A percentile compares a stretch with the other conserved stretches of the same genome.
phyloP scores from a whole-genome alignment of 2,329 filamentous ascomycete species.

The Botrytis fragariae region DNA sequence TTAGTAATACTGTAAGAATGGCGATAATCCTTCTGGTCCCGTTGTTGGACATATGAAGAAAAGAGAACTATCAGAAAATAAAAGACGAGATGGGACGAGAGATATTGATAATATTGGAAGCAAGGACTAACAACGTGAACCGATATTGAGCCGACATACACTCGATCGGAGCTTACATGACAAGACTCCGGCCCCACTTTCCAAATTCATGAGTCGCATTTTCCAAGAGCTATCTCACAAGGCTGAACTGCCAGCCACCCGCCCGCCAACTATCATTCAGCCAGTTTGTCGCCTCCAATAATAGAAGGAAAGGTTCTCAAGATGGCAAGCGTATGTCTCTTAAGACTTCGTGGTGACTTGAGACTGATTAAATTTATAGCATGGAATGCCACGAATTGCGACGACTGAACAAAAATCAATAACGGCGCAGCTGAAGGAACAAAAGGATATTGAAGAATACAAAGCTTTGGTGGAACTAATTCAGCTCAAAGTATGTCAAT shows the following conservation, averaged over 20 bases:
- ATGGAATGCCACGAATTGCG: constrained; percentile 74
- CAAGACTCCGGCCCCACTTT: constrained; percentile 21
- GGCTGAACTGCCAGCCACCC: not conserved
- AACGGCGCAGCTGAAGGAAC: constrained; percentile 68
- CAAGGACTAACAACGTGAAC: constrained; percentile 5
- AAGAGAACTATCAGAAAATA: constrained; percentile 16
- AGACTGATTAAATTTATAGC: constrained; percentile 52
- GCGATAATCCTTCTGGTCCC: constrained; percentile 25
- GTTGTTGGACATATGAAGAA: constrained; percentile 17
- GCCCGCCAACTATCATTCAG: not conserved
- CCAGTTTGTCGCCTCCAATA: not conserved
- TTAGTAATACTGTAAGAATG: constrained; percentile 29
- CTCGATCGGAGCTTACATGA: constrained; percentile 22
- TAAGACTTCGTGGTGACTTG: not conserved
- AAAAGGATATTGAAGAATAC: constrained; percentile 74
- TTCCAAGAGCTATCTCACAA: constrained; percentile 9
- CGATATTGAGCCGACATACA: not conserved
- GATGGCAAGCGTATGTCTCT: constrained; percentile 41
- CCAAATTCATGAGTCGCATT: constrained; percentile 23
- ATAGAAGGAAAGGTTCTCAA: constrained; percentile 15
- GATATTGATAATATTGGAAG: not conserved
- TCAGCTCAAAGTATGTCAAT: constrained; percentile 55
- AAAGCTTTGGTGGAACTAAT: constrained; percentile 67
- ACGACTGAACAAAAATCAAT: constrained; percentile 60
- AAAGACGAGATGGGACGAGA: constrained; percentile 6